phyloP scores from a whole-genome alignment of 2,329 filamentous ascomycete species.

The Colletotrichum sp. region DNA sequence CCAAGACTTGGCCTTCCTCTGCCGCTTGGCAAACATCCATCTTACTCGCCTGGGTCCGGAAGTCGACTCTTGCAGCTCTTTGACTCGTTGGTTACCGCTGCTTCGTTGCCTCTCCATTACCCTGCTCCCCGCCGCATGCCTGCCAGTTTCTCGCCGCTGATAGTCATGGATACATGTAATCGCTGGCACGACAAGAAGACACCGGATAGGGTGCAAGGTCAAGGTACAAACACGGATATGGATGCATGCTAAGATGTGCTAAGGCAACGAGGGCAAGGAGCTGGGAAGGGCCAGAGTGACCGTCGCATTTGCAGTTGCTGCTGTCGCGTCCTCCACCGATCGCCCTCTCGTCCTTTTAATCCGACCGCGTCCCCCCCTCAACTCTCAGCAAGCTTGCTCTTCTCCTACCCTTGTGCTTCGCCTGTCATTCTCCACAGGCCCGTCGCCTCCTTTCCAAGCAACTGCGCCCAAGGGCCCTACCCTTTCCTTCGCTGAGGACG shows the following conservation, averaged over 20 bases:
- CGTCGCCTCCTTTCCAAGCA: background rate
- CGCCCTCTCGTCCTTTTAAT: background rate
- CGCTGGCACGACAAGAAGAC: background rate
- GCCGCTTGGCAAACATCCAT: constrained; percentile 2
- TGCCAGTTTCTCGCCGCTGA: constrained; percentile 8
- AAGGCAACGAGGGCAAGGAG: background rate
- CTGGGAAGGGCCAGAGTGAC: background rate
- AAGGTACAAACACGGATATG: background rate
- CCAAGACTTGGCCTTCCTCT: constrained; percentile 20
- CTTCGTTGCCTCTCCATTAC: background rate
- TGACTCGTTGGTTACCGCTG: background rate
- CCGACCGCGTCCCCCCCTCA: background rate
- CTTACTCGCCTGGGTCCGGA: background rate
- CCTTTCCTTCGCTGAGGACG: background rate
- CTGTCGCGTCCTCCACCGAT: background rate
- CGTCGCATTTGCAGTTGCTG: background rate
- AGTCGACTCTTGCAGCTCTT: background rate
- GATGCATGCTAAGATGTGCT: background rate
- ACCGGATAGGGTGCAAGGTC: background rate
- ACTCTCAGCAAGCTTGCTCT: background rate
- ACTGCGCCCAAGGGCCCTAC: background rate
- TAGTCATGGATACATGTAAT: constrained; percentile 3
- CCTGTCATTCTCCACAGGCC: background rate
- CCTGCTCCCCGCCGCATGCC: background rate
- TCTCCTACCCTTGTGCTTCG: background rate